phyloP scores from a whole-genome alignment of 768 basidiomycete species.

The Lactarius sanguifluus region DNA sequence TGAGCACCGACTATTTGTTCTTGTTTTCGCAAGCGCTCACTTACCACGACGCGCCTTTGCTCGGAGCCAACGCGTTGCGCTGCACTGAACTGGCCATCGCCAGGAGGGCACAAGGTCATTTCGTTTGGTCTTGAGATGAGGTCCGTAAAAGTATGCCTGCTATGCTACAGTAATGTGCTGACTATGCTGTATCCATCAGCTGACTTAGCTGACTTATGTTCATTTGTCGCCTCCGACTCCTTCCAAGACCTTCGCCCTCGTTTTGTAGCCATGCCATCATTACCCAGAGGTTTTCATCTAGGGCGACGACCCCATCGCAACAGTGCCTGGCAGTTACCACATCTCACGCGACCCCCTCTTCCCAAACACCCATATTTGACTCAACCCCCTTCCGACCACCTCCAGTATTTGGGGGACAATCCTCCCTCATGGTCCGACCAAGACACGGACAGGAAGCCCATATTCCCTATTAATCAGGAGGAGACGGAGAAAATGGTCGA shows the following conservation, averaged over 20 bases:
- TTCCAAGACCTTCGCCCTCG: constrained; percentile 40
- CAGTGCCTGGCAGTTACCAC: constrained; percentile 11
- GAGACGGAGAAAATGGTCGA: constrained; percentile 11
- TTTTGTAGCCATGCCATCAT: constrained; percentile 18
- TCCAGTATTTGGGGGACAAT: not conserved
- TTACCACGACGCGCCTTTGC: not conserved
- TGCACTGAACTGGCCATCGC: constrained; percentile 15
- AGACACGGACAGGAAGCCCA: not conserved
- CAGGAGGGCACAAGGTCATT: constrained; percentile 17
- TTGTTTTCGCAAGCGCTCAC: constrained; percentile 12
- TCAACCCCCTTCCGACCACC: not conserved
- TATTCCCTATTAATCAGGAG: not conserved
- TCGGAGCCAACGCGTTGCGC: constrained; percentile 14
- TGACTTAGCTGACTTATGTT: constrained; percentile 67
- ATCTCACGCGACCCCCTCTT: constrained; percentile 5
- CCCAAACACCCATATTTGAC: not conserved
- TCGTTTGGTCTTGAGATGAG: constrained; percentile 48
- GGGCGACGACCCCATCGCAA: constrained; percentile 12
- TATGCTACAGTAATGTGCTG: constrained; percentile 10
- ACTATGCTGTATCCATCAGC: constrained; percentile 33
- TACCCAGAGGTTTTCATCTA: constrained; percentile 16
- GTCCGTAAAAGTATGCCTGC: constrained; percentile 38
- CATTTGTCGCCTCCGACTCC: constrained; percentile 62
- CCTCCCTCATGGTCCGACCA: not conserved
- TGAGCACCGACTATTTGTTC: constrained; percentile 11